Conservation (phyloP, 768 basidiomycete species). For the Cystofilobasidium macerans region DNA sequence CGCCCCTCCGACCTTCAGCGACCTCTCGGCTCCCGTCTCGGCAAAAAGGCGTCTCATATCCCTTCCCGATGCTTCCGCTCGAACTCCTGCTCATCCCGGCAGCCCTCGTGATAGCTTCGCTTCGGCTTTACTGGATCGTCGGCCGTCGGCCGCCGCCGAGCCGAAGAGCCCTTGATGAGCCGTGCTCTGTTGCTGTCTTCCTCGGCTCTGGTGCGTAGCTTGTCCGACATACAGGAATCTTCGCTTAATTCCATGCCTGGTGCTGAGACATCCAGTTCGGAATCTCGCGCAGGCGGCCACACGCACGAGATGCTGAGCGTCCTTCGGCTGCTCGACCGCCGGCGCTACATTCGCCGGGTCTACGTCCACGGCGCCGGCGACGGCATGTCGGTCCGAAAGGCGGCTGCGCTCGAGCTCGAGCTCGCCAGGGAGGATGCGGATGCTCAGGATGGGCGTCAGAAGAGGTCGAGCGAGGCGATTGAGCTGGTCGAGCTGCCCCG, state of each 20-base stretch:
- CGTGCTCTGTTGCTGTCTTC: constrained; percentile 1
- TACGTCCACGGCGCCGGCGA: constrained; percentile 81
- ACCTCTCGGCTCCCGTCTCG: no score
- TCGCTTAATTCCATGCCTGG: not conserved
- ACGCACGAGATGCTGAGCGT: constrained; percentile 77
- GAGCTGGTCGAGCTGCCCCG: constrained; percentile 1
- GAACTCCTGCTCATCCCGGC: not conserved
- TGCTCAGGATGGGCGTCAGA: not conserved
- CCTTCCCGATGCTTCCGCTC: not conserved
- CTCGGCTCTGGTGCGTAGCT: constrained; percentile 1
- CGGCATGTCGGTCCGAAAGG: constrained; percentile 60
- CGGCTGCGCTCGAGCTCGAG: constrained; percentile 51
- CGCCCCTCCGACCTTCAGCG: no score
- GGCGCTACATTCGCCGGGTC: constrained; percentile 60
- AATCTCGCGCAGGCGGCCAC: constrained; percentile 66
- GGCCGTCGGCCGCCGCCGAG: not conserved
- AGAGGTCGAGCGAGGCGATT: not conserved
- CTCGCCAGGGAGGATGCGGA: not conserved
- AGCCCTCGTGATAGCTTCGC: not conserved
- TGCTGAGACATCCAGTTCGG: not conserved
- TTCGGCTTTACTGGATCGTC: not conserved
- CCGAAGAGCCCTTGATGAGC: not conserved
- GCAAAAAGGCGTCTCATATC: no score
- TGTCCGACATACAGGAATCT: not conserved
- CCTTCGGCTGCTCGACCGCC: constrained; percentile 58